Evolutionary conservation across 495 filamentous ascomycete species (phyloP).

Genomic region (Penicillium herquei): DNA sequence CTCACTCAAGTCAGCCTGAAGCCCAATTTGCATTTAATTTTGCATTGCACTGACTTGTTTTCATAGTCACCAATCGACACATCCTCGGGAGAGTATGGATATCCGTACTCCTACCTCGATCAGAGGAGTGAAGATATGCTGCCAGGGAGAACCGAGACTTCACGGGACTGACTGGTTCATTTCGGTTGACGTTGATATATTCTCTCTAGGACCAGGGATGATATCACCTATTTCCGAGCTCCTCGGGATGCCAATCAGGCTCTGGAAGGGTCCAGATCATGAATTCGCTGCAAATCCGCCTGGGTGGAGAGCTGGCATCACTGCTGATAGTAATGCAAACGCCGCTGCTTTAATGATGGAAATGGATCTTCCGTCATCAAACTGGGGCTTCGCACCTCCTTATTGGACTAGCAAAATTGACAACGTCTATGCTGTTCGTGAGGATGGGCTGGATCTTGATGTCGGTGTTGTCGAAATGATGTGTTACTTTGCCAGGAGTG

Average conservation of each 20-base stretch:
- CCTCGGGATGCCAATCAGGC: conserved; percentile 3
- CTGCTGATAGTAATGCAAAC: conserved; percentile 11
- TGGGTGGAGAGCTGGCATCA: not conserved
- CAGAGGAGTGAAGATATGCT: conserved; percentile 5
- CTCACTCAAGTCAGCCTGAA: not conserved
- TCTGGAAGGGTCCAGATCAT: conserved; percentile 2
- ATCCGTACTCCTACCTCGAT: not conserved
- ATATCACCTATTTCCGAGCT: not conserved
- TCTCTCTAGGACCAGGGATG: not conserved
- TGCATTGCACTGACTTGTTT: not conserved
- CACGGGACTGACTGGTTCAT: conserved; percentile 3
- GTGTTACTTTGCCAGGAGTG: conserved; percentile 12
- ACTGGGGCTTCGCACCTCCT: conserved; percentile 8
- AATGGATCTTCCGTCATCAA: conserved; percentile 2
- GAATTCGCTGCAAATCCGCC: not conserved
- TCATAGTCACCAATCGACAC: not conserved
- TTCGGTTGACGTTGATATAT: not conserved
- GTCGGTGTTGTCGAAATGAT: conserved; percentile 11
- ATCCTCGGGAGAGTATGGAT: not conserved
- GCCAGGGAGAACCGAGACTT: not conserved
- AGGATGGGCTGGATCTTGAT: conserved; percentile 14
- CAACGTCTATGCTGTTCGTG: conserved; percentile 13
- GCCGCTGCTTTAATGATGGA: conserved; percentile 11
- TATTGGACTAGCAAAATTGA: conserved; percentile 12
- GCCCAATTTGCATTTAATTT: not conserved